phyloP scores from a whole-genome alignment of 331 rosid species.

The Pyracantha coccinea region DNA sequence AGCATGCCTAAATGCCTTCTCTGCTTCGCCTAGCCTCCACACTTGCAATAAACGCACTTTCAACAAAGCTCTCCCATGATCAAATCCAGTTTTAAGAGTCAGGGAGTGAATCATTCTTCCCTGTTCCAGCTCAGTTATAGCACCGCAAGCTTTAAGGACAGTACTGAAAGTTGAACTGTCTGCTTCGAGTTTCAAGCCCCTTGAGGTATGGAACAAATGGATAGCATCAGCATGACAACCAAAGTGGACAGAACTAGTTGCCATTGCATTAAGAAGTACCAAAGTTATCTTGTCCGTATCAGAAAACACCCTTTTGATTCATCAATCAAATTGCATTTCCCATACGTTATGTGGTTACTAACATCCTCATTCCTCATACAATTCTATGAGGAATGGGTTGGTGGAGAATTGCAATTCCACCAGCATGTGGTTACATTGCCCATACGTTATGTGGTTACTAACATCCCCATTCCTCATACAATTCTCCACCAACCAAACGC shows the following conservation, averaged over 20 bases:
- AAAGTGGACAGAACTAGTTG: background rate
- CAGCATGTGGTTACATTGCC: too few species aligned
- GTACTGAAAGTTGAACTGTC: background rate
- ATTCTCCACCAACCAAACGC: too few species aligned
- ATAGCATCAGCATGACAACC: conserved; percentile 10
- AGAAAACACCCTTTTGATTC: too few species aligned
- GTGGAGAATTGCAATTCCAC: too few species aligned
- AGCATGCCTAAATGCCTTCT: background rate
- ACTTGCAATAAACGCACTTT: conserved; percentile 13
- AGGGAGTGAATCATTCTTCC: background rate
- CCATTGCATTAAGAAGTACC: too few species aligned
- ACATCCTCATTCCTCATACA: too few species aligned
- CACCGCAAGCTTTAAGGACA: conserved; percentile 11
- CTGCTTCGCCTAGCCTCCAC: conserved; percentile 8
- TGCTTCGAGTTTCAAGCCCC: conserved; percentile 1
- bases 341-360: too few species aligned
- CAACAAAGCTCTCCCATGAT: conserved; percentile 3
- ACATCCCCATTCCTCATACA: too few species aligned
- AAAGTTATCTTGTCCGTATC: too few species aligned
- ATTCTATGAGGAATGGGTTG: too few species aligned
- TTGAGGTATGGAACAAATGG: conserved; percentile 3
- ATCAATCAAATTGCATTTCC: too few species aligned
- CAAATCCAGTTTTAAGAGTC: conserved; percentile 1
- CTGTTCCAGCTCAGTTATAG: conserved; percentile 1
- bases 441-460: too few species aligned